phyloP scores from a whole-genome alignment of 2,329 filamentous ascomycete species.

The Penicillium nordicum region DNA sequence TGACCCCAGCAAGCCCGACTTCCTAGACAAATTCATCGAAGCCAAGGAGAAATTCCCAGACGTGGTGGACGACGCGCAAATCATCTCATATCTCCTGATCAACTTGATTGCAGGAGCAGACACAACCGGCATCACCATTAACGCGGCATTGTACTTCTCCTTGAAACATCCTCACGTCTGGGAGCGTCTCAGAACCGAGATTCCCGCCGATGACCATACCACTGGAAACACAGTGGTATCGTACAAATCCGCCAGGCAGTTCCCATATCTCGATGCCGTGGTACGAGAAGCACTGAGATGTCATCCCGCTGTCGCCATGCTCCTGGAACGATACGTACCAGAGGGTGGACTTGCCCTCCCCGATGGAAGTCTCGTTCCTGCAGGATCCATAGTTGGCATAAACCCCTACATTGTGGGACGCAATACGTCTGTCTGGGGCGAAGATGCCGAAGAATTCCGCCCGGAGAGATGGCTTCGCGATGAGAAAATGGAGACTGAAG shows the following conservation, averaged over 20 bases:
- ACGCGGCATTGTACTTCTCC: constrained; percentile 24
- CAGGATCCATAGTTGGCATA: constrained; percentile 33
- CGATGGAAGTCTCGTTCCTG: constrained; percentile 31
- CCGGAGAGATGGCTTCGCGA: constrained; percentile 49
- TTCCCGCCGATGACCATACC: constrained; percentile 1
- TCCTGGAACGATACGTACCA: constrained; percentile 52
- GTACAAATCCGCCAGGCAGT: constrained; percentile 16
- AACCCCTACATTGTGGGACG: constrained; percentile 36
- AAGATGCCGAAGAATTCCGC: constrained; percentile 44
- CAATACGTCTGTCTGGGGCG: constrained; percentile 45
- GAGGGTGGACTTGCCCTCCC: constrained; percentile 24
- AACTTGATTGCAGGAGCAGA: constrained; percentile 40
- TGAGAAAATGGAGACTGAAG: constrained; percentile 31
- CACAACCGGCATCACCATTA: constrained; percentile 35
- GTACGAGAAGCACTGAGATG: constrained; percentile 51
- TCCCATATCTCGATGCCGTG: constrained; percentile 50
- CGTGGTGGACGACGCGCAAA: constrained; percentile 34
- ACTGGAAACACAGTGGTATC: constrained; percentile 5
- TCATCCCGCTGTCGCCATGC: constrained; percentile 48
- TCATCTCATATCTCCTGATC: constrained; percentile 35
- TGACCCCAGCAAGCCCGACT: constrained; percentile 28
- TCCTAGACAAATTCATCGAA: constrained; percentile 43
- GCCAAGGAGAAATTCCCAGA: constrained; percentile 33
- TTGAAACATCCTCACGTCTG: constrained; percentile 16
- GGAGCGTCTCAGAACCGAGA: constrained; percentile 14